Base-by-base conservation (phyloP, 306 rosid genomes). In the Morella rubra region DNA sequence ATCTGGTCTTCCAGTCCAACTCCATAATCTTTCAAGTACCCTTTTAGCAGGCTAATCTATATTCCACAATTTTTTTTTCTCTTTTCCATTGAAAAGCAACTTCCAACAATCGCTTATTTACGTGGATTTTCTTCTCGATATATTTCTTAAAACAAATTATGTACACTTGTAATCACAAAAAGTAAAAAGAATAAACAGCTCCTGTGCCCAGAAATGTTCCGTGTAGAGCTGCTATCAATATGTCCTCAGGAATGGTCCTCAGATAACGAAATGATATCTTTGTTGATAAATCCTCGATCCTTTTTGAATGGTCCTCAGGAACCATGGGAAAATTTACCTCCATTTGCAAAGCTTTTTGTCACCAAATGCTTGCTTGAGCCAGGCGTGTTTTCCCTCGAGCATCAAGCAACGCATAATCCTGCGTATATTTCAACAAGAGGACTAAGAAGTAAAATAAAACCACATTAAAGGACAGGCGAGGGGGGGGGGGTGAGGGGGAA, bases 351-450 rank as follows among this genome's bases (percentile, higher is more conserved):
- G 7, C 47, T 51, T 76, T 56, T 72, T 9, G 42, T 93, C 84
- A 89, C 11, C 77, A 45, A 81, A 62, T 77, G 62, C 87, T 85
- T 44, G 93, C 92, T 89, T 90, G 69, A 19, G 90, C 89, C 69
- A 89, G 58, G 55, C 59, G 84, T 78, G 77, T 85, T 70, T 80
- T 89, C 46, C 86, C 80, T 59, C 87, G 82, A 55, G 83, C 85
- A 77, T 79, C 79, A 53, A 92, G 97, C 82, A 82, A 60, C 72
- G 90, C 96, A 37, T 76, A 83, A 72, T 95, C 97, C 97, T 91
- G 89, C 84, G 49, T 27, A 49, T 27, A 56, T 60, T 51, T 71
- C 19, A 67, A 22, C 42, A 82, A 27, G 52, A 75, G 75, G 41
- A 60, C 60, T 8, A 41, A 40, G 24, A 6, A 64, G 22, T 15